Base-by-base conservation (phyloP, 495 filamentous ascomycete species). In the Lophium mytilinum region DNA sequence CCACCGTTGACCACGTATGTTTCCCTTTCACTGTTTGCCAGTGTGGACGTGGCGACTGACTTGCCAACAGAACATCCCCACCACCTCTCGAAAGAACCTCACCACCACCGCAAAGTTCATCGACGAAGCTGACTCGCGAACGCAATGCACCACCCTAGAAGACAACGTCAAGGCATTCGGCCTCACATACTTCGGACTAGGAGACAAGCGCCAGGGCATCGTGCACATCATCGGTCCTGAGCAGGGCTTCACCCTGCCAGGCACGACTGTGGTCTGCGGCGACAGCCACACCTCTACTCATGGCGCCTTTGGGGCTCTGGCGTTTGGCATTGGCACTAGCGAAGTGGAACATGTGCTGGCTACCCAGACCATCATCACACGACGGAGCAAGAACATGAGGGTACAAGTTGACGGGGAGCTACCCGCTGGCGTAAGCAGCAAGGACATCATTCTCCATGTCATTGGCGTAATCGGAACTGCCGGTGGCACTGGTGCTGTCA, bases 221-320 rank as follows among this genome's bases (percentile, higher is more conserved):
- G 93, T 98, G 41, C 93, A 98, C 72, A 87, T 98, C 67, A 96
- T 98, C 64, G 93, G 93, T n/a, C 93, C 93, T 40, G 93, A 98
- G 78, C 93, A 98, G 72, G 93, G 93, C 58, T 98, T 98, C 78
- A 98, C 93, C 37, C 86, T 98, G 15, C 93, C 93, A 9, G 93
- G 91, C 56, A 96, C 93, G 37, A 98, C 93, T 15, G 87, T 98
- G 30, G 93, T 98, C 58, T 98, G 93, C 68, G 93, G 93, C 66
- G 93, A 98, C 79, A 91, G 86, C 58, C 93, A 98, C 72, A 98
- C 93, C 10, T 96, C 91, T 18, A 98, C 93, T 37, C 92, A 98
- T 75, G 93, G 93, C 64, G 93, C 93, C 37, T 98, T 98, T 64
- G 93, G 93, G 57, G 80, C 93, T 60, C 82, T 97, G 35, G 93